Evolutionary conservation across 306 rosid species (phyloP).

Genomic region (Rosa multiflora): DNA sequence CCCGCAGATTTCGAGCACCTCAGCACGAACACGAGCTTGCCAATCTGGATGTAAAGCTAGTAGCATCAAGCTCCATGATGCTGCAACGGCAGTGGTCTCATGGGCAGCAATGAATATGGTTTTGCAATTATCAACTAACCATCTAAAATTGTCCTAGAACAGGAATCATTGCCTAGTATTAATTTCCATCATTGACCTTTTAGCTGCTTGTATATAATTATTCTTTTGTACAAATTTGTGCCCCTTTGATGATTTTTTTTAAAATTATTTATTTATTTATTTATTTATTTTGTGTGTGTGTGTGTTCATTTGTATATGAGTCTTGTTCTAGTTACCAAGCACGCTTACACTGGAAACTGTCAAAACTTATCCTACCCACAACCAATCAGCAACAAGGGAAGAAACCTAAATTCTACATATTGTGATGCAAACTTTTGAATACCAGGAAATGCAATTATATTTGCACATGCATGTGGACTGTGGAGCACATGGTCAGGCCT

Average conservation of each 20-base stretch:
- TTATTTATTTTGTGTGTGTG: too few species aligned
- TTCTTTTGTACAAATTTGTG: not conserved
- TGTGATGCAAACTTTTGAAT: not conserved
- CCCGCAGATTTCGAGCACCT: constrained; percentile 20
- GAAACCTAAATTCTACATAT: not conserved
- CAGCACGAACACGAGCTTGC: constrained; percentile 35
- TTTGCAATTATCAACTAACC: constrained; percentile 45
- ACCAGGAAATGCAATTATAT: not conserved
- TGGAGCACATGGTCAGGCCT: not conserved
- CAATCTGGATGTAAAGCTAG: constrained; percentile 33
- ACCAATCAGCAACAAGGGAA: not conserved
- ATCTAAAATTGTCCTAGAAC: too few species aligned
- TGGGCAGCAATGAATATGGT: constrained; percentile 38
- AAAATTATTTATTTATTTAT: too few species aligned
- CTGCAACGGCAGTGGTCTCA: constrained; percentile 28
- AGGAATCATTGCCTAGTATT: not conserved
- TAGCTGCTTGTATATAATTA: not conserved
- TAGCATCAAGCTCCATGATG: constrained; percentile 34
- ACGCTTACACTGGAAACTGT: not conserved
- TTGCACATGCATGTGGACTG: not conserved
- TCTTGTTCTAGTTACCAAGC: not conserved
- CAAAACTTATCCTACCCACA: not conserved
- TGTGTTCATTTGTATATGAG: not conserved
- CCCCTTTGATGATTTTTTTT: too few species aligned
- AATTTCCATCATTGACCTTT: not conserved